Conservation (phyloP, 2,329 filamentous ascomycete species). For the Mycosphaerelloides madeirae region DNA sequence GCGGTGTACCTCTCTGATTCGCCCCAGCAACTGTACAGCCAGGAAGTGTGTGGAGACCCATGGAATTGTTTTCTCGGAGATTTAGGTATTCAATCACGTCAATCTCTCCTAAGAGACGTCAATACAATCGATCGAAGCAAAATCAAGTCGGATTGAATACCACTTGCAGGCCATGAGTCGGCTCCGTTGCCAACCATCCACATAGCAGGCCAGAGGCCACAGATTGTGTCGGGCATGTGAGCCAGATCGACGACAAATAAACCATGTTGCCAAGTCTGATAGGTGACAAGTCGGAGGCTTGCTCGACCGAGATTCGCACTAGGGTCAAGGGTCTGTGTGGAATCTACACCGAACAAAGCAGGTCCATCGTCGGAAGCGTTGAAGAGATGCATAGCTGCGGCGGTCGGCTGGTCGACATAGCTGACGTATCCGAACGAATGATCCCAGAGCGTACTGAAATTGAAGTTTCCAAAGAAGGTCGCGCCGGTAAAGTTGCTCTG, state of each 20-base stretch:
- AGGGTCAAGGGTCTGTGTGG: conserved; percentile 27
- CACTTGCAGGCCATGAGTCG: conserved; percentile 36
- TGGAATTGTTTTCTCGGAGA: conserved; percentile 27
- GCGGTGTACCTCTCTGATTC: conserved; percentile 15
- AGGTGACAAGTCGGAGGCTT: conserved; percentile 67
- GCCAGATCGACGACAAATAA: conserved; percentile 67
- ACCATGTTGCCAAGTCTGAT: conserved; percentile 58
- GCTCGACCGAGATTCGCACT: conserved; percentile 51
- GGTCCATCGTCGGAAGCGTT: conserved; percentile 14
- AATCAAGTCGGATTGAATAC: conserved; percentile 38
- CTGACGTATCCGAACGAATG: conserved; percentile 34
- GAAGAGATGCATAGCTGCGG: conserved; percentile 27
- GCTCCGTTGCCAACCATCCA: conserved; percentile 53
- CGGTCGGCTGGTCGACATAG: conserved; percentile 39
- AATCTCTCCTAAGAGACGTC: conserved; percentile 33
- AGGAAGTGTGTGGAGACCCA: conserved; percentile 33
- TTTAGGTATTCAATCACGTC: conserved; percentile 39
- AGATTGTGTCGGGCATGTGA: conserved; percentile 69
- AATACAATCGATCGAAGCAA: background rate
- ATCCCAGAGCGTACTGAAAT: conserved; percentile 31
- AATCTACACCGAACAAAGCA: conserved; percentile 24
- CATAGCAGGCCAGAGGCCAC: conserved; percentile 66
- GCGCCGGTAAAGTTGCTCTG: conserved; percentile 17
- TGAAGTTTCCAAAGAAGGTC: conserved; percentile 34
- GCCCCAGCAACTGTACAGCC: conserved; percentile 31